Conservation (phyloP, 2,329 filamentous ascomycete genomes). For the Xylogone sp. region DNA sequence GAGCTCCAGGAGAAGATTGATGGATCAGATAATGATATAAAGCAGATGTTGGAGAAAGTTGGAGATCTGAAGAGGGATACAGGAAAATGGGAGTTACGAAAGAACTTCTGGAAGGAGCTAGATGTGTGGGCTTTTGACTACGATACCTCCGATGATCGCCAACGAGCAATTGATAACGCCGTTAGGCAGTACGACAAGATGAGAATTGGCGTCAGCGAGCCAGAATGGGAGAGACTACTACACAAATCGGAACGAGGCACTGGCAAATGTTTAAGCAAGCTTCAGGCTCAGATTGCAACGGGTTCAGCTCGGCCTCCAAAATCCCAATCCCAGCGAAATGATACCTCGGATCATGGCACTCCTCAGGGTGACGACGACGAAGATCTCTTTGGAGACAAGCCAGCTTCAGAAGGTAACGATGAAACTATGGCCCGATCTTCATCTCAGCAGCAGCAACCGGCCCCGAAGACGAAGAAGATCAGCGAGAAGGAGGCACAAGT, state of each 20-base stretch:
- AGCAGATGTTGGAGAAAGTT: slow-evolving; percentile 52
- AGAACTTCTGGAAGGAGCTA: slow-evolving; percentile 58
- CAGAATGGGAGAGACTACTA: slow-evolving; percentile 59
- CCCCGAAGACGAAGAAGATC: slow-evolving; percentile 53
- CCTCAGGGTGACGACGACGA: slow-evolving; percentile 37
- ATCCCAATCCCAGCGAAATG: slow-evolving; percentile 45
- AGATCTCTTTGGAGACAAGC: slow-evolving; percentile 28
- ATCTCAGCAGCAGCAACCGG: slow-evolving; percentile 44
- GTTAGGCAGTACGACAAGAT: slow-evolving; percentile 57
- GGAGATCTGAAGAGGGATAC: slow-evolving; percentile 45
- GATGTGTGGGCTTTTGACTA: slow-evolving; percentile 63
- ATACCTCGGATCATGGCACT: slow-evolving; percentile 41
- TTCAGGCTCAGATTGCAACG: slow-evolving; percentile 56
- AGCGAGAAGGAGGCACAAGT: slow-evolving; percentile 50
- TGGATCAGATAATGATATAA: slow-evolving; percentile 45
- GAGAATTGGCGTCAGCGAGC: slow-evolving; percentile 50
- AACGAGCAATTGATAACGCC: slow-evolving; percentile 59
- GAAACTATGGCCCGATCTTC: slow-evolving; percentile 46
- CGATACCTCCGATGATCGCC: slow-evolving; percentile 46
- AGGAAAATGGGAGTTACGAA: slow-evolving; percentile 53
- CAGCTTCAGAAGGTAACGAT: slow-evolving; percentile 25
- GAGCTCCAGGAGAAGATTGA: slow-evolving; percentile 48
- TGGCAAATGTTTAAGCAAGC: slow-evolving; percentile 57
- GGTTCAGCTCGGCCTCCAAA: slow-evolving; percentile 47
- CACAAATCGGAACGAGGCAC: slow-evolving; percentile 54